Evolutionary conservation across 768 basidiomycete genomes (phyloP).

Genomic region (Austroboletus eburneus): DNA sequence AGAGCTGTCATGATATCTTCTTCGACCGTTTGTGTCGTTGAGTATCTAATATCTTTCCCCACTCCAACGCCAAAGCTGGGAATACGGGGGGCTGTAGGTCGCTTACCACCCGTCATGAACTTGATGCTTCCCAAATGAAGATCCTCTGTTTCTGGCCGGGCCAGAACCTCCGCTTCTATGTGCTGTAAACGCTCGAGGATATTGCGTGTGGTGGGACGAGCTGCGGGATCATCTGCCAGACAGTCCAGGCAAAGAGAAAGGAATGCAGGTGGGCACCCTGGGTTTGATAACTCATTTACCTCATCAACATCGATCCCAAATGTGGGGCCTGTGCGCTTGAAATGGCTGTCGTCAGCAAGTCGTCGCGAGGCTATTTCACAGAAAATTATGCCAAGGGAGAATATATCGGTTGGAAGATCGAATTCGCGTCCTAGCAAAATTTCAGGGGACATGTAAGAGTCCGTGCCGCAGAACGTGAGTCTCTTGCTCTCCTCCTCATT

Average conservation of each 20-base stretch:
- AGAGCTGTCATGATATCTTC: conserved; percentile 33
- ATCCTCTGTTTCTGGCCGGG: conserved; percentile 62
- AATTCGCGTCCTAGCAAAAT: conserved; percentile 90
- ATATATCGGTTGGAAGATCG: conserved; percentile 90
- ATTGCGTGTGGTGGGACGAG: conserved; percentile 70
- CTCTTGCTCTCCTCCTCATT: conserved; percentile 87
- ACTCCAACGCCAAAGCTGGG: conserved; percentile 81
- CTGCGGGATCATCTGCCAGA: conserved; percentile 55
- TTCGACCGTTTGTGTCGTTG: conserved; percentile 28
- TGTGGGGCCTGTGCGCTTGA: conserved; percentile 72
- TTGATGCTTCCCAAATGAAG: conserved; percentile 83
- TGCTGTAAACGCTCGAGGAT: conserved; percentile 75
- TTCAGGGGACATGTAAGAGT: conserved; percentile 97
- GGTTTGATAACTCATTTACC: conserved; percentile 58
- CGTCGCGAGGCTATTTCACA: conserved; percentile 84
- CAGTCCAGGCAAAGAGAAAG: conserved; percentile 78
- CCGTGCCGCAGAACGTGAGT: conserved; percentile 84
- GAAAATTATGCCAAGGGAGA: conserved; percentile 89
- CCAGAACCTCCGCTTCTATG: conserved; percentile 82
- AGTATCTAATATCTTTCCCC: conserved; percentile 51
- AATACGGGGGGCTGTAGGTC: conserved; percentile 65
- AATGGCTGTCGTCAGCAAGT: conserved; percentile 78
- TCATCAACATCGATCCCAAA: conserved; percentile 79
- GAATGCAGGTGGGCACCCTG: conserved; percentile 77
- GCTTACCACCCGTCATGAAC: conserved; percentile 67